phyloP scores from a whole-genome alignment of 78 protist species.

The Dictyostelium capitatum region DNA sequence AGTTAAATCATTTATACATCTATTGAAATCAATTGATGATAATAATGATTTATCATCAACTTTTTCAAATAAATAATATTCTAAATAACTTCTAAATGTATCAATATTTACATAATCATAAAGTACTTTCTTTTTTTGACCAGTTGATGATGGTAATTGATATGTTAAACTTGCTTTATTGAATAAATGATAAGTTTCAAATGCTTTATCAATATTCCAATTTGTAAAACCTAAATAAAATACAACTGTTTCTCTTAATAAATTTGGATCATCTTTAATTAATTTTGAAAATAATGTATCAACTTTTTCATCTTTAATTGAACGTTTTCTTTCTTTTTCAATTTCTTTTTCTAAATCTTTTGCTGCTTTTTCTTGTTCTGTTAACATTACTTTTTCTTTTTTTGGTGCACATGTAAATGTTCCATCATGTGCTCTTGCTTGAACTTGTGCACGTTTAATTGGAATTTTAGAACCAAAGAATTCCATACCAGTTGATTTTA shows the following conservation, averaged over 20 bases:
- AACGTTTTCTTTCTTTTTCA: constrained; percentile 12
- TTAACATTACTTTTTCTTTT: neutral
- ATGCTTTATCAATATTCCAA: constrained; percentile 56
- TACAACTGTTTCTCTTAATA: constrained; percentile 9
- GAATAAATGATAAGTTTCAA: constrained; percentile 15
- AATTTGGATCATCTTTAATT: neutral
- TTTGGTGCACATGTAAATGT: neutral
- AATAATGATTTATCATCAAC: neutral
- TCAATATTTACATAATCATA: constrained; percentile 69
- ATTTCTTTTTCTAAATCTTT: constrained; percentile 14
- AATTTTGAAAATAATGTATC: neutral
- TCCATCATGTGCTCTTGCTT: neutral
- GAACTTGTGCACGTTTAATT: constrained; percentile 5
- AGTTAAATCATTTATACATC: constrained; percentile 96
- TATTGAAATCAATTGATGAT: constrained; percentile 84
- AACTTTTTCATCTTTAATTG: neutral
- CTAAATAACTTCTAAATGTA: constrained; percentile 78
- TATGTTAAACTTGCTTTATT: constrained; percentile 27
- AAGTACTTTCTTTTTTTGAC: neutral
- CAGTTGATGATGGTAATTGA: neutral
- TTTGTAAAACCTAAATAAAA: constrained; percentile 55
- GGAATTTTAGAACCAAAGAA: constrained; percentile 30
- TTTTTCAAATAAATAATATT: neutral
- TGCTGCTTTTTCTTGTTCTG: neutral
- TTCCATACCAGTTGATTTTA: constrained; percentile 13